phyloP scores from a whole-genome alignment of 176 grass and related monocot genomes.

The Avena eriantha region DNA sequence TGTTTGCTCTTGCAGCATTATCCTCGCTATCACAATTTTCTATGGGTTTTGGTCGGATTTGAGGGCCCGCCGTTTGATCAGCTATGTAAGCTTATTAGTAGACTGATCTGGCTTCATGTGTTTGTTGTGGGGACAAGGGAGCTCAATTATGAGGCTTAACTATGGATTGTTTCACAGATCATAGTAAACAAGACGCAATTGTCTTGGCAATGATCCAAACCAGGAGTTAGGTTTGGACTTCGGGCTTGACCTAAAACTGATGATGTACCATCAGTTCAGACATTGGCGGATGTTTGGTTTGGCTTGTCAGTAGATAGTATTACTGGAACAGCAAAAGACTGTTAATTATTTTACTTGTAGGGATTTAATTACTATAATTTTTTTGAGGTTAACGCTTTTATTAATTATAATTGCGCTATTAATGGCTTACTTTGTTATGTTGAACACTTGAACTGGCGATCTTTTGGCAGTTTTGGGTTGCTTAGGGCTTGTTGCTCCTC shows the following conservation, averaged over 20 bases:
- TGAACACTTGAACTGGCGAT: too few relatives aligned
- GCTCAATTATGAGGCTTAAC: constrained; percentile 34
- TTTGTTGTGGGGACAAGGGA: constrained; percentile 6
- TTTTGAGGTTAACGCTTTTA: neutral
- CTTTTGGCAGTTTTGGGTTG: too few relatives aligned
- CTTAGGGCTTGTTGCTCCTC: neutral
- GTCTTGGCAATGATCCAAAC: neutral
- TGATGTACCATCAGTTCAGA: constrained; percentile 3
- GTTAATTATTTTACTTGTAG: neutral
- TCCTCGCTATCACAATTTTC: constrained; percentile 25
- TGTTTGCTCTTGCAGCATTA: constrained; percentile 45
- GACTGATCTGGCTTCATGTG: constrained; percentile 11
- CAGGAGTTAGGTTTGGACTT: constrained; percentile 10
- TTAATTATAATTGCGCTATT: neutral
- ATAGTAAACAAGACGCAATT: constrained; percentile 25
- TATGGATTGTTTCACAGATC: constrained; percentile 12
- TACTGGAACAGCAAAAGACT: neutral
- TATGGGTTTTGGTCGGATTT: constrained; percentile 42
- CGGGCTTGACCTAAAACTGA: constrained; percentile 28
- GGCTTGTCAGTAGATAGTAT: neutral
- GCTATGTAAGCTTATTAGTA: constrained; percentile 17
- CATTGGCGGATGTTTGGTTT: too few relatives aligned
- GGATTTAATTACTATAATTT: neutral
- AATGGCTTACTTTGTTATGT: too few relatives aligned
- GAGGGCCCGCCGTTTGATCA: constrained; percentile 35